Evolutionary conservation across 306 rosid genomes (phyloP), one percentile per base, ranked within the genome.

Genomic region (Vachellia collinsii): DNA sequence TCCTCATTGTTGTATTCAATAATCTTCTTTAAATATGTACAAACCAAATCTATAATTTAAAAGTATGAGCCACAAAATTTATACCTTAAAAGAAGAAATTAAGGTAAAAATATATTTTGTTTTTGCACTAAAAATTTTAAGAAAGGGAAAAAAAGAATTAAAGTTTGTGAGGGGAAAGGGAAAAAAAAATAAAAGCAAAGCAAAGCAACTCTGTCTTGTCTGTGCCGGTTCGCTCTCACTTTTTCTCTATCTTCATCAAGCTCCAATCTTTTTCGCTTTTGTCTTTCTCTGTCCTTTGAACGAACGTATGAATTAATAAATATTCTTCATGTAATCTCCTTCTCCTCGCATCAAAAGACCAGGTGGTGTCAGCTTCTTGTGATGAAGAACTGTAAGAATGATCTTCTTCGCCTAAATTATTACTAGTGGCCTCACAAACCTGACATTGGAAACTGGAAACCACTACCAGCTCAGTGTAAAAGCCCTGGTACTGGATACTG

Each of bases 281-380:
- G 98, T 91, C 94, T 91, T 90, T 93, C 94, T 87, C 83, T 87
- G 94, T 93, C 91, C 89, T 85, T 80, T 79, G 87, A 78, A 87
- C 78, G 74, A 63, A 76, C 80, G 47, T 75, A 83, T 81, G 59
- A 85, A 83, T 61, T 76, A 70, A 75, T 81, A 77, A 74, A 85
- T 84, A 84, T 75, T 75, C 82, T 53, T 72, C 75, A 48, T 64
- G 5, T 56, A 56, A 65, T 70, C 65, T 77, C 48, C 56, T 14
- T 74, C 80, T 19, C 10, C 76, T 66, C 70, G 78, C 85, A 83
- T 76, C 86, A 78, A 83, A 82, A 87, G 66, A 87, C 76, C 77
- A 74, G 64, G 66, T 43, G 66, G 75, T 86, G 85, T 88, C 80
- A 86, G 83, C 79, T 86, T 79, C 39, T 75, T 72, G 23, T 68